Evolutionary conservation across 2,329 filamentous ascomycete species (phyloP), one percentile per base, ranked within the genome.

Genomic region (Botrytis deweyae): DNA sequence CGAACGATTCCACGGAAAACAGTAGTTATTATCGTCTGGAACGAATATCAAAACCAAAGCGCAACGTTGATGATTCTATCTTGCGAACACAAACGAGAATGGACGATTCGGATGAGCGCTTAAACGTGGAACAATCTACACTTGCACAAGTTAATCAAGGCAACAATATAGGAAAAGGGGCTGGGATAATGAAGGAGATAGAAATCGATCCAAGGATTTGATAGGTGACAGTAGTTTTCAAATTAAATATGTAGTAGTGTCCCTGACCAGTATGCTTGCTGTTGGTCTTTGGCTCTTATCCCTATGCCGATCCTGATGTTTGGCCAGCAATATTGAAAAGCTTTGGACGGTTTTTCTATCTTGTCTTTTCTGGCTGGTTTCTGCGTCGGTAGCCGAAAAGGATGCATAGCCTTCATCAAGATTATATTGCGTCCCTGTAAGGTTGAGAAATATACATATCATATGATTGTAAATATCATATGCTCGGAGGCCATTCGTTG

Each of bases 21-120:
- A 33, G 44, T 22, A 61, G 16, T 40, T 29, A 22, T 44, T 70
- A 59, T 40, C 67, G 25, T 7, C 49, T 70, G 33, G 67, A 40
- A 44, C 49, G 36, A 29, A 59, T 61, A 25, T 61, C 33, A 22
- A 61, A 29, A 33, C 67, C 36, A 25, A 55, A 55, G 36, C 46
- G 55, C 33, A 61, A 55, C 10, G 58, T 40, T 20, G 49, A 70
- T 29, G 49, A 61, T 61, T 70, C 67, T n/a, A 70, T 61, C 22
- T 29, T 61, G 36, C 25, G 29, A 59, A 70, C 67, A 36, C 64
- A 66, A 49, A n/a, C 42, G 20, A 46, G 29, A 44, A 22, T 44
- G 44, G 44, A n/a, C 6, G 64, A 49, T 36, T 66, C 64, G 44
- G 46, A 25, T 46, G 64, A 66, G 33, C 38, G 29, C 12, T 36